Evolutionary conservation across 768 basidiomycete genomes (phyloP).

Genomic region (Cantharellus anzutake): DNA sequence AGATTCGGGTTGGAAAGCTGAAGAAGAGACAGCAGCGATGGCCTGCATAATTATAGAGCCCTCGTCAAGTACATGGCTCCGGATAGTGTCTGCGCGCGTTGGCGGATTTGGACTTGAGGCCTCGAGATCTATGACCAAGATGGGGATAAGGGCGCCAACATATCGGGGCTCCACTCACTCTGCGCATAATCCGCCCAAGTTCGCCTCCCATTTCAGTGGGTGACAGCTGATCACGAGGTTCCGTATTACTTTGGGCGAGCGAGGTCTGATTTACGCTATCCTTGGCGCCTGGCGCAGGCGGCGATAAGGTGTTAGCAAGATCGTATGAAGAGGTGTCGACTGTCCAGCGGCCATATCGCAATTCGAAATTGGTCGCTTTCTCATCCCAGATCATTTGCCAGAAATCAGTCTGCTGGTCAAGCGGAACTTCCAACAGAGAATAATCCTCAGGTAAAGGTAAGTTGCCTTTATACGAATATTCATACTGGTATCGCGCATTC

Average conservation of each 20-base stretch:
- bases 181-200: neutral
- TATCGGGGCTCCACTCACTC: neutral
- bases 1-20: neutral
- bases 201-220: neutral
- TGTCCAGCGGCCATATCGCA: neutral
- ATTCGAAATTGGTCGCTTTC: neutral
- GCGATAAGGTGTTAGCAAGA: neutral
- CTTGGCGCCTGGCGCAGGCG: neutral
- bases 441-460: neutral
- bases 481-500: neutral
- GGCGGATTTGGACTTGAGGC: neutral
- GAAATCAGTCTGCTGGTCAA: neutral
- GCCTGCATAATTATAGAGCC: neutral
- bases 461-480: neutral
- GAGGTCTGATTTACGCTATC: neutral
- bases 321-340: neutral
- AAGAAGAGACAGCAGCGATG: neutral
- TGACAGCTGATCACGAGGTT: neutral
- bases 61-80: neutral
- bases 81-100: neutral
- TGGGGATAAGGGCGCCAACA: neutral
- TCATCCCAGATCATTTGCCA: neutral
- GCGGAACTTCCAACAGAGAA: neutral
- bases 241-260: neutral
- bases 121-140: neutral